These are phyloP conservation scores for Phytophthora hybrid DNA, from an alignment of 352 stramenopile genomes.

Conservation along the genomic window DNA sequence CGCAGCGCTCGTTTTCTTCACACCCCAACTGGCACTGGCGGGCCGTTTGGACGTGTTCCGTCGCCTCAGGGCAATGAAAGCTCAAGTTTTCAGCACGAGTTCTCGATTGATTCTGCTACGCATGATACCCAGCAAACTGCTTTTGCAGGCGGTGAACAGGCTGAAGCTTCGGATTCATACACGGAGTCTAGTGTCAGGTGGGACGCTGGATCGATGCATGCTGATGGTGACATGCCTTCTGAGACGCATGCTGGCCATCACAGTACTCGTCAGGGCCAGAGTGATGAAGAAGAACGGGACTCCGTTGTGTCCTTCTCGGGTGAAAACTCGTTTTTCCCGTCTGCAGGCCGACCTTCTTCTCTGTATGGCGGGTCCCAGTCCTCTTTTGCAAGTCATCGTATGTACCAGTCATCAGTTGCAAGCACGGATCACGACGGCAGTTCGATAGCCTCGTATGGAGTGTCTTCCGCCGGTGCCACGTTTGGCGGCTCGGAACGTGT, in stretches of 20 bases:
- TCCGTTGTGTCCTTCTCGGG: constrained; percentile 50
- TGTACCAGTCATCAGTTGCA: constrained; percentile 50
- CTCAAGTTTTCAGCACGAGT: constrained; percentile 14
- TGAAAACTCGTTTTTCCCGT: constrained; percentile 46
- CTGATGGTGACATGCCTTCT: constrained; percentile 11
- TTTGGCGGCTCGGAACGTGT: constrained; percentile 79
- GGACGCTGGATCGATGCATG: constrained; percentile 22
- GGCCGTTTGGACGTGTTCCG: constrained; percentile 39
- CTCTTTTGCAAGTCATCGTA: constrained; percentile 50
- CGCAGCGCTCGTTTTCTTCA: constrained; percentile 40
- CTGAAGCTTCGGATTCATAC: constrained; percentile 25
- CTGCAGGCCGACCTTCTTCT: constrained; percentile 40
- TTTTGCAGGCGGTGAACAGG: constrained; percentile 16
- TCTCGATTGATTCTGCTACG: constrained; percentile 9
- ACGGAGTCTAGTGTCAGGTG: constrained; percentile 33
- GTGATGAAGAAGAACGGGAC: constrained; percentile 48
- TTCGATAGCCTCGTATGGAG: constrained; percentile 73
- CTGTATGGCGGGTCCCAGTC: constrained; percentile 51
- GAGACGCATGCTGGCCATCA: constrained; percentile 18
- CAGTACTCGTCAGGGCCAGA: constrained; percentile 28
- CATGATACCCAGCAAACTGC: constrained; percentile 13
- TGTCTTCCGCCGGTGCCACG: constrained; percentile 81
- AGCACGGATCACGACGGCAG: constrained; percentile 54
- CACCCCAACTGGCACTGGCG: constrained; percentile 43
- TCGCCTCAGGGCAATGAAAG: constrained; percentile 30